These are phyloP conservation scores for Cyclanthera cordifolia DNA, from an alignment of 306 rosid species.

Conservation along the genomic window DNA sequence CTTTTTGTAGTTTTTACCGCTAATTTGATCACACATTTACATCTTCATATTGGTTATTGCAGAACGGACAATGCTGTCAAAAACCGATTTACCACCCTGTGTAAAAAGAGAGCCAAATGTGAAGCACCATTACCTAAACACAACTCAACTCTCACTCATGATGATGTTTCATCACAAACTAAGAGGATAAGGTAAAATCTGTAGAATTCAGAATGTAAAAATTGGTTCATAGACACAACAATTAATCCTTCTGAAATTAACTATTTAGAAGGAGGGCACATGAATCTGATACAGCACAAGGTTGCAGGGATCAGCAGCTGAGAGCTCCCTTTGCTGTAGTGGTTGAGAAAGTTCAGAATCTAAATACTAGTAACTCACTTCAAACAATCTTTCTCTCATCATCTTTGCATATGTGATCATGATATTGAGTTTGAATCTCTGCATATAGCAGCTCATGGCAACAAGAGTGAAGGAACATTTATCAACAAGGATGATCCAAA, in stretches of 20 bases:
- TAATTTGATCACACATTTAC: slow-evolving; percentile 6
- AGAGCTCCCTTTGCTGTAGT: slow-evolving; percentile 77
- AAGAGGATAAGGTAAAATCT: slow-evolving; percentile 62
- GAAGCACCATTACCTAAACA: slow-evolving; percentile 91
- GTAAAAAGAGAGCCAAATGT: slow-evolving; percentile 97
- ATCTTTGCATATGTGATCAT: background rate
- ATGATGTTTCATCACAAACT: slow-evolving; percentile 45
- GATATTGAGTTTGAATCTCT: slow-evolving; percentile 14
- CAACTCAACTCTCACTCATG: slow-evolving; percentile 46
- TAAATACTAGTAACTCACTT: slow-evolving; percentile 38
- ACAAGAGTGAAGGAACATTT: slow-evolving; percentile 57
- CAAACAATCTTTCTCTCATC: slow-evolving; percentile 3
- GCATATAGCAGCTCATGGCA: slow-evolving; percentile 32
- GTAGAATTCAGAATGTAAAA: too few species aligned
- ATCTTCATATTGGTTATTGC: slow-evolving; percentile 18
- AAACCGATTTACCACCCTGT: slow-evolving; percentile 83
- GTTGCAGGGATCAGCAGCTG: slow-evolving; percentile 42
- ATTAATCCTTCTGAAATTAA: slow-evolving; percentile 11
- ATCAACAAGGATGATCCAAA: slow-evolving; percentile 84
- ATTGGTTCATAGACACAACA: background rate
- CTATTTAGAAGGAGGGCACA: slow-evolving; percentile 59
- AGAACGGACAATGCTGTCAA: slow-evolving; percentile 99
- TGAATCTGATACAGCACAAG: slow-evolving; percentile 43
- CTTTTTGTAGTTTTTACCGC: too few species aligned
- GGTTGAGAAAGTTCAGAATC: too few species aligned